Conservation (phyloP, 2,329 filamentous ascomycete species). For the Diplodia seriata region DNA sequence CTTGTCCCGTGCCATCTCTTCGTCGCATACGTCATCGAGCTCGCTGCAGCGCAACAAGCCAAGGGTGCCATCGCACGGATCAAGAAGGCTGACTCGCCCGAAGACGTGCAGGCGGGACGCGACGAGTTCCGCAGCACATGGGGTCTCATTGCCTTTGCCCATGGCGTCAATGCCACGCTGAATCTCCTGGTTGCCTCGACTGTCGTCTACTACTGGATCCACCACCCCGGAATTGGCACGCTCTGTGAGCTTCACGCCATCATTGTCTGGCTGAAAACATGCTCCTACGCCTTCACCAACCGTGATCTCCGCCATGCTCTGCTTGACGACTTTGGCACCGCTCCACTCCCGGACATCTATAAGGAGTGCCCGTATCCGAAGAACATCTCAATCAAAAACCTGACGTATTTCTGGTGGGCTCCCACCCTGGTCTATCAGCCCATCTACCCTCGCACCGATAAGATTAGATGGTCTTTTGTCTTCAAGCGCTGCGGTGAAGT, state of each 20-base stretch:
- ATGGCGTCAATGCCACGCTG: slow-evolving; percentile 82
- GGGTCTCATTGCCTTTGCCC: slow-evolving; percentile 79
- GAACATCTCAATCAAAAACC: slow-evolving; percentile 87
- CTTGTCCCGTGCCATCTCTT: slow-evolving; percentile 91
- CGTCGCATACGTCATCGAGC: slow-evolving; percentile 87
- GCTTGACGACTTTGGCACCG: slow-evolving; percentile 61
- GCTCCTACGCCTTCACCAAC: slow-evolving; percentile 96
- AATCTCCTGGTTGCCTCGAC: slow-evolving; percentile 81
- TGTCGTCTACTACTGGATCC: slow-evolving; percentile 87
- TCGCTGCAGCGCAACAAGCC: slow-evolving; percentile 80
- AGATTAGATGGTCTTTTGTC: slow-evolving; percentile 87
- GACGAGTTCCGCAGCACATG: slow-evolving; percentile 75
- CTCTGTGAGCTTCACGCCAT: slow-evolving; percentile 89
- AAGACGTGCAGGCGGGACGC: slow-evolving; percentile 65
- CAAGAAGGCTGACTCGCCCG: slow-evolving; percentile 52
- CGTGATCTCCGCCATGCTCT: slow-evolving; percentile 91
- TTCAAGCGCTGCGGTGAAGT: slow-evolving; percentile 81
- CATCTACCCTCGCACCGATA: slow-evolving; percentile 84
- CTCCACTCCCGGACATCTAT: slow-evolving; percentile 83
- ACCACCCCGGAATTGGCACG: slow-evolving; percentile 93
- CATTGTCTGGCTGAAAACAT: slow-evolving; percentile 94
- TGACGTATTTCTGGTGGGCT: slow-evolving; percentile 97
- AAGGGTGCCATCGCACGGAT: slow-evolving; percentile 68
- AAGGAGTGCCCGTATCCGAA: slow-evolving; percentile 81
- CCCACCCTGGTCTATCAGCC: slow-evolving; percentile 97